Conservation (phyloP, 768 basidiomycete species). For the Tricholoma matsutake region DNA sequence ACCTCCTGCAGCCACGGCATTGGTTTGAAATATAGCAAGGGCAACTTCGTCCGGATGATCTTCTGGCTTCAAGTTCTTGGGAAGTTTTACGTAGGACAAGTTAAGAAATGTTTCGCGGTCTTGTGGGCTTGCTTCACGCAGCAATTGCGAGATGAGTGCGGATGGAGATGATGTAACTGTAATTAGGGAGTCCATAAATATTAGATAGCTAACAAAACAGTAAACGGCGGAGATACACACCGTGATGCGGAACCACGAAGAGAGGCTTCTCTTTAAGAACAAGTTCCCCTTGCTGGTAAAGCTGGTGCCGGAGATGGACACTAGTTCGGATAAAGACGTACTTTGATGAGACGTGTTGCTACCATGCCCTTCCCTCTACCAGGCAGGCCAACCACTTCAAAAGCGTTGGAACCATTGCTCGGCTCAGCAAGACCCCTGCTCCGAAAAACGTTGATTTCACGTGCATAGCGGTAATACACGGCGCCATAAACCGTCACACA, state of each 20-base stretch:
- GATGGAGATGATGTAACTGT: slow-evolving; percentile 45
- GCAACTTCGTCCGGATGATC: slow-evolving; percentile 44
- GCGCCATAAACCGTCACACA: not conserved
- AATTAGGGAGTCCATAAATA: slow-evolving; percentile 1
- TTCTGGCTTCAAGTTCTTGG: slow-evolving; percentile 34
- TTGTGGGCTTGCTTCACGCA: slow-evolving; percentile 30
- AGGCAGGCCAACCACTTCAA: slow-evolving; percentile 44
- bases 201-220: not conserved
- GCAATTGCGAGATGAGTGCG: slow-evolving; percentile 34
- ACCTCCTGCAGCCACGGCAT: slow-evolving; percentile 54
- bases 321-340: slow-evolving; percentile 16
- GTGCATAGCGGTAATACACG: not conserved
- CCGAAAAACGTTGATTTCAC: not conserved
- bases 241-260: slow-evolving; percentile 46
- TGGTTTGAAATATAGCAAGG: slow-evolving; percentile 65
- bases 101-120: slow-evolving; percentile 46
- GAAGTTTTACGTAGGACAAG: slow-evolving; percentile 56
- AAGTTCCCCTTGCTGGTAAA: slow-evolving; percentile 50
- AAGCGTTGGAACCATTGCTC: slow-evolving; percentile 14
- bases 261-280: slow-evolving; percentile 54
- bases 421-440: not conserved
- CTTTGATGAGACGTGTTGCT: slow-evolving; percentile 50
- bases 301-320: not conserved
- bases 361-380: slow-evolving; percentile 56
- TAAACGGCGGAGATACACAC: slow-evolving; percentile 30